A percentile compares a stretch with the other conserved stretches of the same genome.
Conservation (phyloP, 345 rosid genomes). For the Heritiera fomes region DNA sequence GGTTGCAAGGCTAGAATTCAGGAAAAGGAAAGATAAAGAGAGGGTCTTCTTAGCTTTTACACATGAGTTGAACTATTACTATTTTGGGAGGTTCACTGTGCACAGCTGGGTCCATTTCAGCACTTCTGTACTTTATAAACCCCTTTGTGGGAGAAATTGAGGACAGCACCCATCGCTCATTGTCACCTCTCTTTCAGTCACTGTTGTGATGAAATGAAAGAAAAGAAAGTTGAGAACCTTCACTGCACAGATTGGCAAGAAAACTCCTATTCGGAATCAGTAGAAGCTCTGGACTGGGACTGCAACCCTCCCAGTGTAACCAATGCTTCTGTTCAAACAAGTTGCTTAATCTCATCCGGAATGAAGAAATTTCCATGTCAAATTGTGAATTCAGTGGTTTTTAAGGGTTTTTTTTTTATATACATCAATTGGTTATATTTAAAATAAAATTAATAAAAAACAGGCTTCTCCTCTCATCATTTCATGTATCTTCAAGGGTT, state of each 20-base stretch:
- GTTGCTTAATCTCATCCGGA: not conserved
- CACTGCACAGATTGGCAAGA: slow-evolving; percentile 16
- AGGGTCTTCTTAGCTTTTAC: not conserved
- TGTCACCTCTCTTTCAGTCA: slow-evolving; percentile 33
- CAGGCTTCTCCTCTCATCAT: too few relatives aligned
- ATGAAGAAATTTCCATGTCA: not conserved
- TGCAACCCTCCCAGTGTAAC: not conserved
- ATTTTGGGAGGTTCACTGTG: slow-evolving; percentile 12
- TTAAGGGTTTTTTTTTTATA: not conserved
- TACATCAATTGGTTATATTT: not conserved
- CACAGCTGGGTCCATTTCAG: slow-evolving; percentile 12
- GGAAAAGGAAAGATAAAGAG: not conserved
- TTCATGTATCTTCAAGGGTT: too few relatives aligned
- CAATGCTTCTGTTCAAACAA: slow-evolving; percentile 5
- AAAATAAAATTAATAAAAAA: too few relatives aligned
- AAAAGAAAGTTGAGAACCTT: slow-evolving; percentile 27
- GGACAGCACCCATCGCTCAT: slow-evolving; percentile 31
- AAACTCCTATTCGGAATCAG: not conserved
- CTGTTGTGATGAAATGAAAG: slow-evolving; percentile 34
- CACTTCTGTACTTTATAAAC: slow-evolving; percentile 10
- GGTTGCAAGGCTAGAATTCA: not conserved
- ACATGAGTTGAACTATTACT: slow-evolving; percentile 14
- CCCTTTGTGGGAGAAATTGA: slow-evolving; percentile 28
- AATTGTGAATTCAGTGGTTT: not conserved
- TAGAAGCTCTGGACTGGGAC: not conserved